Conservation (phyloP, 176 grass and related monocot species). For the Oryza glaberrima region DNA sequence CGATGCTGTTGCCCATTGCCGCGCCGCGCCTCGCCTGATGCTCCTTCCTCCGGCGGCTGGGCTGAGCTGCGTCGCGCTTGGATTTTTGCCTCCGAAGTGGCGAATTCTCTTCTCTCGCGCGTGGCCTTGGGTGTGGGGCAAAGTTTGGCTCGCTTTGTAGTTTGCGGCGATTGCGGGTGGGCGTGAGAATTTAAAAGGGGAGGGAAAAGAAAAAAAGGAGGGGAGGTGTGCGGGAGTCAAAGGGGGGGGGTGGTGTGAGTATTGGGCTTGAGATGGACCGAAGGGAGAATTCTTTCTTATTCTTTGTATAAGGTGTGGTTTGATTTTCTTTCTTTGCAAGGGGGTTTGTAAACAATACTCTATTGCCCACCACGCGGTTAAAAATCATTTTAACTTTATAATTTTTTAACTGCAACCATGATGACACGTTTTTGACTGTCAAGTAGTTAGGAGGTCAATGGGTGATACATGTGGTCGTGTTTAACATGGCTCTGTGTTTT, state of each 20-base stretch:
- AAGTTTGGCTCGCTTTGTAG: constrained; percentile 19
- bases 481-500: not conserved
- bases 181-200: constrained; percentile 44
- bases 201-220: constrained; percentile 6
- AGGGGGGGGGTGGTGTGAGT: constrained; percentile 32
- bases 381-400: not conserved
- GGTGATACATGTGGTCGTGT: not conserved
- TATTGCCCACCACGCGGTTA: not conserved
- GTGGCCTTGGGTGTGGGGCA: no score
- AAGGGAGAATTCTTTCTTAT: not conserved
- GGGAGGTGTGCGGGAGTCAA: constrained; percentile 46
- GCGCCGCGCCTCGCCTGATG: not conserved
- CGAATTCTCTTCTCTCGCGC: not conserved
- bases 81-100: not conserved
- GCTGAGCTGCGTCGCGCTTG: not conserved
- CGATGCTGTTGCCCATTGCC: constrained; percentile 83
- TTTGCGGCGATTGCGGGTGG: constrained; percentile 29
- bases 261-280: constrained; percentile 11
- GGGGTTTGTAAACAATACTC: not conserved
- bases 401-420: not conserved
- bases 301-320: not conserved
- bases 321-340: not conserved
- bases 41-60: not conserved
- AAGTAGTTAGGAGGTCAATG: not conserved
- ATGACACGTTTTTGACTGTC: constrained; percentile 11